Evolutionary conservation across 805 yeast species (phyloP).

Genomic region (Saturnispora saitoi): DNA sequence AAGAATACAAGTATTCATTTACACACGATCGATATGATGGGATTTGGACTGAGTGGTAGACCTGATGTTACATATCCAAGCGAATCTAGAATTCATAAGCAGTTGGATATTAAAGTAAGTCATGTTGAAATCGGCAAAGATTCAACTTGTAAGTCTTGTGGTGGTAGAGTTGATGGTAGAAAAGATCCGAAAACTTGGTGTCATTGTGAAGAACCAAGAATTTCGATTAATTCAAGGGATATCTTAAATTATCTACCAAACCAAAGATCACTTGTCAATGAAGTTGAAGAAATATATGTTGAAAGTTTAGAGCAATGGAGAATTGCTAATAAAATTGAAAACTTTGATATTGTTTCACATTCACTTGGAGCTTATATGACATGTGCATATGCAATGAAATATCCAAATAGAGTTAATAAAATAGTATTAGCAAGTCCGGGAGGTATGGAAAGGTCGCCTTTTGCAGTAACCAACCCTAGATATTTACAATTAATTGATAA

Average conservation of each 20-base stretch:
- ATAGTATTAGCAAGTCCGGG: constrained; percentile 65
- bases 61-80: constrained; percentile 27
- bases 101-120: constrained; percentile 21
- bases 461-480: constrained; percentile 42
- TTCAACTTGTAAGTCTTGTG: constrained; percentile 10
- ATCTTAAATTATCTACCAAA: constrained; percentile 21
- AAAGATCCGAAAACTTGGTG: constrained; percentile 7
- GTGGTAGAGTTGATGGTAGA: constrained; percentile 14
- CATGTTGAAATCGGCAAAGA: constrained; percentile 10
- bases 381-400: constrained; percentile 49
- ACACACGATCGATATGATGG: constrained; percentile 42
- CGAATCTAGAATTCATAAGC: constrained; percentile 20
- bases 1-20: constrained; percentile 15
- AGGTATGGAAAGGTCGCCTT: constrained; percentile 65
- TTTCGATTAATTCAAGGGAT: constrained; percentile 5
- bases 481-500: constrained; percentile 10
- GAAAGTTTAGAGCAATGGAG: constrained; percentile 64
- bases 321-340: constrained; percentile 34
- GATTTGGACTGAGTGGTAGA: constrained; percentile 47
- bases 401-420: constrained; percentile 46
- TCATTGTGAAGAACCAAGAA: constrained; percentile 3
- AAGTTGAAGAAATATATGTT: constrained; percentile 48
- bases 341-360: constrained; percentile 63
- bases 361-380: constrained; percentile 75
- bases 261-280: constrained; percentile 32